Conservation (phyloP, 768 basidiomycete genomes). For the Coprinopsis cinerea region DNA sequence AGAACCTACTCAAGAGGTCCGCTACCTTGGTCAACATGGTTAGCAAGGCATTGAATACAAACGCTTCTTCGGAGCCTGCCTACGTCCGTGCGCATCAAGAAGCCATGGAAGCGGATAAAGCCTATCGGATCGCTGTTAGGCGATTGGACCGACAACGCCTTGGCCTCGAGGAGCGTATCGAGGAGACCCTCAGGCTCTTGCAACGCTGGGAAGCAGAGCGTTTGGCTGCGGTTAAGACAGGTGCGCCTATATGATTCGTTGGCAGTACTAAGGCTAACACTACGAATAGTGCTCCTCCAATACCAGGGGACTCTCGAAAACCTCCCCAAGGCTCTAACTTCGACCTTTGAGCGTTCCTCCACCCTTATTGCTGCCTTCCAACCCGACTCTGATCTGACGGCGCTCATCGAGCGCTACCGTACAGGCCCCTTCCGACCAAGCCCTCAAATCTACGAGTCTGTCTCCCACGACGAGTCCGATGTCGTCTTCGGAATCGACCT, state of each 20-base stretch:
- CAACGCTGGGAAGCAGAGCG: slow-evolving; percentile 87
- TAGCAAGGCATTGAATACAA: slow-evolving; percentile 58
- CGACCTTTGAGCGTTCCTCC: slow-evolving; percentile 61
- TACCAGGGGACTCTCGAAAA: slow-evolving; percentile 78
- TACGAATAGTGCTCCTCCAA: slow-evolving; percentile 62
- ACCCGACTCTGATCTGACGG: slow-evolving; percentile 81
- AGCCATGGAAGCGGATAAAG: slow-evolving; percentile 73
- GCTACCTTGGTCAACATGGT: slow-evolving; percentile 66
- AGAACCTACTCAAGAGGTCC: slow-evolving; percentile 63
- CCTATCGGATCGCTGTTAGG: slow-evolving; percentile 76
- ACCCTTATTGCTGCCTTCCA: slow-evolving; percentile 80
- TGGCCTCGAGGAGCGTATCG: slow-evolving; percentile 78
- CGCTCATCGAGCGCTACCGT: slow-evolving; percentile 87
- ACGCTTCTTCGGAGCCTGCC: slow-evolving; percentile 51
- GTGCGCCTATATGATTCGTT: slow-evolving; percentile 26
- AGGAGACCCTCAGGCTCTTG: slow-evolving; percentile 72
- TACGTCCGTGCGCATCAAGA: slow-evolving; percentile 69
- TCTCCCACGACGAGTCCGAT: slow-evolving; percentile 77
- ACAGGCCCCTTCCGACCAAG: slow-evolving; percentile 89
- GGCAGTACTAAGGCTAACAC: not conserved
- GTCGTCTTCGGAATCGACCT: slow-evolving; percentile 90
- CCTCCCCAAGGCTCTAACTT: slow-evolving; percentile 61
- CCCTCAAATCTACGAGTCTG: slow-evolving; percentile 81
- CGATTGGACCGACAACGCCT: slow-evolving; percentile 82
- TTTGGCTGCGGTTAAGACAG: slow-evolving; percentile 78